Conservation (phyloP, 495 filamentous ascomycete genomes). For the Staphylotrichum tortipilum region DNA sequence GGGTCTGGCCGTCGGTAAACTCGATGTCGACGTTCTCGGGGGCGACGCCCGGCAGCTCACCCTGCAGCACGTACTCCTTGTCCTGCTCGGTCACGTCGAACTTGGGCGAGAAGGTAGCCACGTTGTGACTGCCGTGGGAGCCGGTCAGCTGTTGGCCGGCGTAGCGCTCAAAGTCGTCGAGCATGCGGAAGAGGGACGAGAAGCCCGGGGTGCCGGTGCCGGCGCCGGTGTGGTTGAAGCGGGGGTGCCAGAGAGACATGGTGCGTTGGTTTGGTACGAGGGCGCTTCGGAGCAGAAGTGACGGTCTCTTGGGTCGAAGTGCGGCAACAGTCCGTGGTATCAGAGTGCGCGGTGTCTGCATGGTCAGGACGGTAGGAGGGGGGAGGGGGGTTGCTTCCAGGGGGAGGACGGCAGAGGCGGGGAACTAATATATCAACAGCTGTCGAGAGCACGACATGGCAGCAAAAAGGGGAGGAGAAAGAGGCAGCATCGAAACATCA, state of each 20-base stretch:
- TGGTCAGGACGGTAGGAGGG: no score
- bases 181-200: constrained; percentile 62
- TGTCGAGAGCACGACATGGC: no score
- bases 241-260: constrained; percentile 24
- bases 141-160: constrained; percentile 21
- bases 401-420: no score
- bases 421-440: no score
- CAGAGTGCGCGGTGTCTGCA: constrained; percentile 1
- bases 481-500: no score
- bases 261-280: background rate
- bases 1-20: constrained; percentile 71
- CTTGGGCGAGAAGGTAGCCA: constrained; percentile 24
- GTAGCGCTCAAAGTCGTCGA: constrained; percentile 68
- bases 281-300: background rate
- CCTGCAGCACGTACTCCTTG: constrained; percentile 67
- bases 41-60: constrained; percentile 79
- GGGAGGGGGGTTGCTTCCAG: no score
- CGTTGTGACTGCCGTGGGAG: background rate
- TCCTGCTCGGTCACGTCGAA: constrained; percentile 75
- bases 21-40: constrained; percentile 75
- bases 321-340: background rate
- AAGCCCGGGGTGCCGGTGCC: constrained; percentile 42
- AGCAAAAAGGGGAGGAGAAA: no score
- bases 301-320: background rate
- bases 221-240: constrained; percentile 4